Percentiles rank a stretch among this genome's conserved stretches.
Conservation (phyloP, 352 stramenopile species). For the Phytophthora vignae region DNA sequence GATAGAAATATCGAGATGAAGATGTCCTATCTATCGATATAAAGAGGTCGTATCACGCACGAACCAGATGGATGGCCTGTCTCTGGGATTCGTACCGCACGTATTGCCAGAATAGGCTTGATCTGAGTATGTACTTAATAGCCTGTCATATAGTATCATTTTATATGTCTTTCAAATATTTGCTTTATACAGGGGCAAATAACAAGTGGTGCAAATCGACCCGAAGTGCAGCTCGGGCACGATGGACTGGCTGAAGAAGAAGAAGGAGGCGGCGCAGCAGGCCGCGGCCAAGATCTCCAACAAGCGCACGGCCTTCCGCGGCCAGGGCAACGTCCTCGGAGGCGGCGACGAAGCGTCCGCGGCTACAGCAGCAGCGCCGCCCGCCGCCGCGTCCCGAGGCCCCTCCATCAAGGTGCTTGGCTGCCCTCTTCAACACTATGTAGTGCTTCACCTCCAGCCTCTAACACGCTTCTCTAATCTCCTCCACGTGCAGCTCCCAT, state of each 20-base stretch:
- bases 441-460: background rate
- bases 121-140: background rate
- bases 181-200: no score
- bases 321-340: constrained; percentile 73
- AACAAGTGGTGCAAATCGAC: no score
- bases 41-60: background rate
- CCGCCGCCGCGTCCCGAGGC: constrained; percentile 3
- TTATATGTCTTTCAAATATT: no score
- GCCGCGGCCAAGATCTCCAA: constrained; percentile 80
- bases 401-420: constrained; percentile 39
- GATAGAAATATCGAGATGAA: background rate
- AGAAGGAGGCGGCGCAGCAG: constrained; percentile 79
- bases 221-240: background rate
- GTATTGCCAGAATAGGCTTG: background rate
- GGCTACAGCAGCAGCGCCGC: constrained; percentile 1
- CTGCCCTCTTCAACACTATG: background rate
- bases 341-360: constrained; percentile 25
- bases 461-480: no score
- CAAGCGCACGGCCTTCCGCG: constrained; percentile 68
- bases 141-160: background rate
- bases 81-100: background rate
- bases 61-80: background rate
- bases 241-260: constrained; percentile 88
- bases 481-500: constrained; percentile 38
- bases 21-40: background rate